Evolutionary conservation across 192 early-diverging fungal genomes (phyloP), one percentile per base, ranked within the genome.

Genomic region (Chytriomyces confervae): DNA sequence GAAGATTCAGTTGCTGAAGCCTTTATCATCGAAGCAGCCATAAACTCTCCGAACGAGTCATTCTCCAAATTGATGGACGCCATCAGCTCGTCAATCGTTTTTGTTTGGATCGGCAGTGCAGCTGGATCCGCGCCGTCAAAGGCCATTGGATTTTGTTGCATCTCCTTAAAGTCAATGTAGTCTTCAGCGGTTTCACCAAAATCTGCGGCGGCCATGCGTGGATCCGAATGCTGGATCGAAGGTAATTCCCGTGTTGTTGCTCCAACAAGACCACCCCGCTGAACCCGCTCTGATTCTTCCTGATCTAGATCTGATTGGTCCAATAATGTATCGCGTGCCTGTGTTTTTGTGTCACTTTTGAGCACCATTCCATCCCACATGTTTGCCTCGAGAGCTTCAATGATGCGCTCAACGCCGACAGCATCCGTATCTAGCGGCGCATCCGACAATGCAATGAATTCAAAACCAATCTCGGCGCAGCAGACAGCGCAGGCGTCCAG

Each of bases 361-460:
- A 70, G 18, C 7, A 66, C 50, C 46, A 76, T 27, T 7, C 74
- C 74, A n/a, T 48, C 74, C 74, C 74, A 76, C 23, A n/a, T 44
- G 47, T 76, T 64, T 48, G 74, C 74, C 48, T 76, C 27, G 11
- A 76, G 46, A 10, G 74, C 74, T 49, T 76, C 61, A 6, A 44
- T 10, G 24, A 76, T 46, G 48, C 74, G 62, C 7, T 18, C 24
- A 5, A 64, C 7, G 47, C 67, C 67, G 44, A 48, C 67, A 18
- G 44, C 67, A 18, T 69, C 67, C 9, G 16, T 46, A 11, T 29
- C 18, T 4, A 44, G n/a, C 13, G 63, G 63, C 11, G n/a, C 11
- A 44, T 69, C 67, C 3, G 67, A 69, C 13, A 69, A 46, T 18
- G 24, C n/a, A n/a, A 69, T 48, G n/a, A 69, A 46, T 24, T 69